Conservation (phyloP, 768 basidiomycete genomes). For the Candolleomyces eurysporus region DNA sequence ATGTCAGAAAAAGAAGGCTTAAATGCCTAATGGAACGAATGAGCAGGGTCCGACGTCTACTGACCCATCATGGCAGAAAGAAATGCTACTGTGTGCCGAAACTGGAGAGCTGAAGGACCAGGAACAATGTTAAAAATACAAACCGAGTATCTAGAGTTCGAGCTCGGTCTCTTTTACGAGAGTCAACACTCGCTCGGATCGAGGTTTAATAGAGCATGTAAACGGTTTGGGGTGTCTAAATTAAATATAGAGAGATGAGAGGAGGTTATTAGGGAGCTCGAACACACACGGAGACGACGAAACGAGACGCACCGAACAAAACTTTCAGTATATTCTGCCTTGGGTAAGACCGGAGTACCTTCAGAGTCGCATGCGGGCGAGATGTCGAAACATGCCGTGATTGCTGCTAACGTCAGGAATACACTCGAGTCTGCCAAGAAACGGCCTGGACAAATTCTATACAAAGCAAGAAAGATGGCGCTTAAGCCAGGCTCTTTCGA, state of each 20-base stretch:
- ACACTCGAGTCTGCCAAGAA: constrained; percentile 48
- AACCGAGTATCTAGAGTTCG: constrained; percentile 1
- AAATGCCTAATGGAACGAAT: too few relatives aligned
- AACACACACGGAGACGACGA: constrained; percentile 1
- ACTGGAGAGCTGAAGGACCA: too few relatives aligned
- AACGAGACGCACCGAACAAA: constrained; percentile 43
- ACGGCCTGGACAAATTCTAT: constrained; percentile 53
- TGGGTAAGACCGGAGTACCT: constrained; percentile 39
- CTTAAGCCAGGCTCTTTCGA: too few relatives aligned
- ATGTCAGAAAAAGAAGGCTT: too few relatives aligned
- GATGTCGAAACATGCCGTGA: constrained; percentile 47
- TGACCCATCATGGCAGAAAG: too few relatives aligned
- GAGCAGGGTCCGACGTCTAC: too few relatives aligned
- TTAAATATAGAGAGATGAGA: too few relatives aligned
- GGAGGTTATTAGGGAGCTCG: background rate
- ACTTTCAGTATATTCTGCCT: constrained; percentile 36
- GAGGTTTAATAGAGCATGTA: constrained; percentile 43
- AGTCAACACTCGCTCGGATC: constrained; percentile 28
- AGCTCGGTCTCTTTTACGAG: constrained; percentile 29
- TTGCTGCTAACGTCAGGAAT: constrained; percentile 43
- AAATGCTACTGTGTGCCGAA: too few relatives aligned
- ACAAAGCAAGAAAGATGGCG: background rate
- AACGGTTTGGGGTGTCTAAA: constrained; percentile 53
- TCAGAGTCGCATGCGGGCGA: constrained; percentile 36
- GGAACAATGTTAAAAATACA: too few relatives aligned